Base-by-base conservation (phyloP, 1,284 basidiomycete species). In the Microstroma glucosiphilum region DNA sequence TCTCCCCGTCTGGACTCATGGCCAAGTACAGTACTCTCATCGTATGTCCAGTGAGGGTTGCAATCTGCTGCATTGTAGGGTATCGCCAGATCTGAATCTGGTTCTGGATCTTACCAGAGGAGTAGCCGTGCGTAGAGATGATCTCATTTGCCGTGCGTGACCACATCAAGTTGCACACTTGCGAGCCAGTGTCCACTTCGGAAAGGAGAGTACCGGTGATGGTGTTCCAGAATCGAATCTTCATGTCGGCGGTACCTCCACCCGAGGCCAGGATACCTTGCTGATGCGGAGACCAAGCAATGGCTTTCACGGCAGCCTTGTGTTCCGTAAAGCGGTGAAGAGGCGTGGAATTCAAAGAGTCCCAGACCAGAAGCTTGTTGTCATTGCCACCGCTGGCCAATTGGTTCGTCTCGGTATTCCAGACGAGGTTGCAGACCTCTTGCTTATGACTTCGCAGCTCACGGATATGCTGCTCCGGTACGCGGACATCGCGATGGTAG, bases 81-180 rank as follows among this genome's bases (percentile, higher is more conserved):
- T 97, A 97, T 76, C 89, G 89, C 94, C 94, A 98, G 69, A 98
- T 90, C 76, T 92, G 93, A 61, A 98, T 94, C 80, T 98, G 94
- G 80, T 98, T 97, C 80, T 96, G 92, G 6, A 93, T 87, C 0
- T 90, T 87, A 1, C 91, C 92, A 6, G 88, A 90, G 21, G 91
- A 94, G 82, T 93, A 98, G 0, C 96, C 94, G 75, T 98, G 94
- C 1, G 94, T 98, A 13, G 92, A 96, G 40, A 98, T 92, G 41
- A 98, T 85, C 81, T 98, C 94, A 77, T 97, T 94, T 17, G 92
- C 92, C 25, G 90, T 80, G 60, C 89, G 83, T 4, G 91, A 94
- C 92, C 93, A 97, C 69, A 92, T 90, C 58, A 97, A 85, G 80
- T 97, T 97, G 83, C 94, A 97, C 46, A 98, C 92, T 61, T 80